phyloP scores from a whole-genome alignment of 805 yeast species.

The Candida golubevii region DNA sequence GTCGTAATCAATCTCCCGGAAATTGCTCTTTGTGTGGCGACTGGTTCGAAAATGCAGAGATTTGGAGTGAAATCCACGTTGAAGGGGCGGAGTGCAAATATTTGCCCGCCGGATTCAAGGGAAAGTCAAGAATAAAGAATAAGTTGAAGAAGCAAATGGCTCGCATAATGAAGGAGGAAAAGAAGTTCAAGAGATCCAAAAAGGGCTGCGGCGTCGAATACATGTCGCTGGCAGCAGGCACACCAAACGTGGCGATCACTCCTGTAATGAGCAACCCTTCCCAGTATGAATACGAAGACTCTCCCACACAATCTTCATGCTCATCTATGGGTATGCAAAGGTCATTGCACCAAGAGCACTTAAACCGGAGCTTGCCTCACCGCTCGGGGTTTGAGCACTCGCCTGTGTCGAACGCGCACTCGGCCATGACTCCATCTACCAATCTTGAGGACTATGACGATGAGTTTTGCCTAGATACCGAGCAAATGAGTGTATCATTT shows the following conservation, averaged over 20 bases:
- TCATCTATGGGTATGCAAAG: slow-evolving; percentile 9
- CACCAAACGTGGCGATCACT: slow-evolving; percentile 16
- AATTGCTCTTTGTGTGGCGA: slow-evolving; percentile 54
- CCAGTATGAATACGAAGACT: slow-evolving; percentile 14
- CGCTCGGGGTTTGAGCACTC: slow-evolving; percentile 1
- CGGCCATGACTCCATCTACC: not conserved
- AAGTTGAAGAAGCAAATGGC: slow-evolving; percentile 37
- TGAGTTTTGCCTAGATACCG: slow-evolving; percentile 40
- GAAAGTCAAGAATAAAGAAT: slow-evolving; percentile 42
- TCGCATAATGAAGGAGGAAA: slow-evolving; percentile 17
- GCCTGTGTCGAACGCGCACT: slow-evolving; percentile 5
- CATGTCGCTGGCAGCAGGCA: slow-evolving; percentile 15
- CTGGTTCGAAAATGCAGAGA: slow-evolving; percentile 43
- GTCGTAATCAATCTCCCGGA: slow-evolving; percentile 41
- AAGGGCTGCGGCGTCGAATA: slow-evolving; percentile 10
- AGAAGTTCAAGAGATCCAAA: slow-evolving; percentile 4
- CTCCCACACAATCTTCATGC: slow-evolving; percentile 15
- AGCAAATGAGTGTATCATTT: slow-evolving; percentile 28
- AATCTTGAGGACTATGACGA: slow-evolving; percentile 36
- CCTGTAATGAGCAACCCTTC: slow-evolving; percentile 13
- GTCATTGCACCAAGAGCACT: slow-evolving; percentile 6
- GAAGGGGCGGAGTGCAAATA: slow-evolving; percentile 46
- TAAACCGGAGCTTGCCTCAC: not conserved
- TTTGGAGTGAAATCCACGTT: slow-evolving; percentile 51
- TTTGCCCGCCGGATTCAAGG: slow-evolving; percentile 42